A percentile compares a stretch with the other conserved stretches of the same genome.
Evolutionary conservation across 2,329 filamentous ascomycete genomes (phyloP).

Genomic region (Fusarium sp.): DNA sequence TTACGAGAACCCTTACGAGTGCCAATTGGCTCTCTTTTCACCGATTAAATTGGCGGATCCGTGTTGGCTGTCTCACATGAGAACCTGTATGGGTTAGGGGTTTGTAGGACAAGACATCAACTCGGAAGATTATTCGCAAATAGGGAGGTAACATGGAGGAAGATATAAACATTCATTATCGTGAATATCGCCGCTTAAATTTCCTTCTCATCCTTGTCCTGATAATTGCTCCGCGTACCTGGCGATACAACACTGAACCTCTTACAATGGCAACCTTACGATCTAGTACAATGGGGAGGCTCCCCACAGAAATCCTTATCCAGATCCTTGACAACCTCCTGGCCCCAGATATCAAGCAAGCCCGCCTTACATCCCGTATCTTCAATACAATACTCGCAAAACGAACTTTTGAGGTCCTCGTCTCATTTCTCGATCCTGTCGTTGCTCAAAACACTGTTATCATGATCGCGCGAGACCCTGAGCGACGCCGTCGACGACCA

Average conservation of each 20-base stretch:
- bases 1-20: constrained; percentile 9
- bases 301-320: constrained; percentile 50
- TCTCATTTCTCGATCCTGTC: constrained; percentile 48
- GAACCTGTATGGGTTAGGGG: constrained; percentile 35
- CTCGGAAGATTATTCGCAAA: constrained; percentile 1
- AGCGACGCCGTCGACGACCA: constrained; percentile 35
- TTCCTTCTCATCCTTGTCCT: not conserved
- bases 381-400: constrained; percentile 51
- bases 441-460: constrained; percentile 44
- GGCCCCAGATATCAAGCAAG: constrained; percentile 36
- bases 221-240: not conserved
- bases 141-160: constrained; percentile 11
- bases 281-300: constrained; percentile 47
- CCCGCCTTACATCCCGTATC: constrained; percentile 50
- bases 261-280: not conserved
- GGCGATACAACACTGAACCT: not conserved
- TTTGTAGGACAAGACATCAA: constrained; percentile 24
- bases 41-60: constrained; percentile 19
- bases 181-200: not conserved
- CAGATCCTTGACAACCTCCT: constrained; percentile 48
- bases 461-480: constrained; percentile 39
- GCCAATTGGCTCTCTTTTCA: constrained; percentile 19
- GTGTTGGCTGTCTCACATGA: constrained; percentile 31
- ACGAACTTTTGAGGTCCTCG: constrained; percentile 46
- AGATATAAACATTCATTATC: constrained; percentile 6